A percentile compares a stretch with the other conserved stretches of the same genome.
phyloP scores from a whole-genome alignment of 306 rosid species.

The Vicia sativa region DNA sequence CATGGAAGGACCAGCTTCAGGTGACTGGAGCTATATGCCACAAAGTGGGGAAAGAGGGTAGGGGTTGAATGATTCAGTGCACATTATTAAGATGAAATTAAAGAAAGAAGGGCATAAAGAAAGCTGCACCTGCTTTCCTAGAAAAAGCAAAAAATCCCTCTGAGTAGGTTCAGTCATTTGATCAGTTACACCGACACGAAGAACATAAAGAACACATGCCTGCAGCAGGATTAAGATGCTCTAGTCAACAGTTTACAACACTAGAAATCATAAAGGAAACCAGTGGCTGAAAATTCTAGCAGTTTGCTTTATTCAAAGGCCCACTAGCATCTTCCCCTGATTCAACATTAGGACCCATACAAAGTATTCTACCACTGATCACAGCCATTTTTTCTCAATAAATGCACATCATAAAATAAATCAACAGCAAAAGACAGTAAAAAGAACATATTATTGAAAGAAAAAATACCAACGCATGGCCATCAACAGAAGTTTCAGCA shows the following conservation, averaged over 20 bases:
- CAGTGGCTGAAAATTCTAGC: constrained; percentile 18
- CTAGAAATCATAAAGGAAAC: constrained; percentile 24
- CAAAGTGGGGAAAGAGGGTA: constrained; percentile 8
- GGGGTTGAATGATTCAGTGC: constrained; percentile 17
- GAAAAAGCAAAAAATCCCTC: constrained; percentile 75
- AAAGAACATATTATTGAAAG: constrained; percentile 25
- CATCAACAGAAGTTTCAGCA: constrained; percentile 74
- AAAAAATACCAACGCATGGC: constrained; percentile 78
- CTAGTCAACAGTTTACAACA: constrained; percentile 37
- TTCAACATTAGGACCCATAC: not conserved
- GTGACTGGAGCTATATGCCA: constrained; percentile 69
- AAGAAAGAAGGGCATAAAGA: not conserved
- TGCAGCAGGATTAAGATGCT: constrained; percentile 47
- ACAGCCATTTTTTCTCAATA: constrained; percentile 24
- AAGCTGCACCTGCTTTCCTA: constrained; percentile 72
- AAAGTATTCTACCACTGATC: not conserved
- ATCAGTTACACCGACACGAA: constrained; percentile 90
- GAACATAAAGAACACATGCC: constrained; percentile 97
- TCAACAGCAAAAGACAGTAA: constrained; percentile 13
- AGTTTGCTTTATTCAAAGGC: constrained; percentile 22
- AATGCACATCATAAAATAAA: constrained; percentile 4
- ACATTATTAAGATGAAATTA: constrained; percentile 9
- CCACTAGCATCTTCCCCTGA: constrained; percentile 1
- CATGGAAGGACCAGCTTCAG: constrained; percentile 82
- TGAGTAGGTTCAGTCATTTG: constrained; percentile 97